Base-by-base conservation (phyloP, 116 monocot genomes). In the Posidonia oceanica region DNA sequence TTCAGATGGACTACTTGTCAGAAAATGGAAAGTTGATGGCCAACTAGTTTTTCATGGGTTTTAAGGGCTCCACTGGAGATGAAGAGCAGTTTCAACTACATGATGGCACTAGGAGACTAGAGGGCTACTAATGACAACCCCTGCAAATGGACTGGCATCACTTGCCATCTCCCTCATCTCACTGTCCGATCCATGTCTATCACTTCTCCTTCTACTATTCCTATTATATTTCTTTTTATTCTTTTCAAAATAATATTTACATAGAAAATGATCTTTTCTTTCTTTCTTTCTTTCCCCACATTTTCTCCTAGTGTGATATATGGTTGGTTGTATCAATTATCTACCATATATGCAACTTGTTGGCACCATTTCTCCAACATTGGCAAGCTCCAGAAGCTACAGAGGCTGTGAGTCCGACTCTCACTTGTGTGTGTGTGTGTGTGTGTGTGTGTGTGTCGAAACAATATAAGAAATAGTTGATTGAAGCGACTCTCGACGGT, bases 311-410 rank as follows among this genome's bases (percentile, higher is more conserved):
- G 10, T 72, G 7, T n/a, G 72, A 55, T 21, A 29, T 54, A 60
- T 73, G 8, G 44, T 8, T 64, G 64, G 0, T 7, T 37, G 3
- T n/a, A 15, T 64, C 80, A 96, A 89, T 75, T 83, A 90, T 78
- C 79, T 98, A 38, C 87, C 98, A 1, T 98, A 85, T 64, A 83
- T 90, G 90, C 87, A 84, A 63, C 93, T 98, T 6, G 78, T 83
- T 7, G 98, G 98, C 14, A 64, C 86, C 72, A 85, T 98, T 64
- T 93, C 36, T 81, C 88, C 0, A 98, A 86, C 81, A 90, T 98
- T 36, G 98, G 93, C 48, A 93, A 90, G 79, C 98, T 98, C 60
- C 71, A 68, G 13, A 82, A 82, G 65, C 79, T 98, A n/a, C 87
- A 87, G 53, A 90, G 98, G 74, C 82, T 98, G 93, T 98, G 82